Conservation (phyloP, 148 eudicot genomes). For the Tetragonia tetragonoides region DNA sequence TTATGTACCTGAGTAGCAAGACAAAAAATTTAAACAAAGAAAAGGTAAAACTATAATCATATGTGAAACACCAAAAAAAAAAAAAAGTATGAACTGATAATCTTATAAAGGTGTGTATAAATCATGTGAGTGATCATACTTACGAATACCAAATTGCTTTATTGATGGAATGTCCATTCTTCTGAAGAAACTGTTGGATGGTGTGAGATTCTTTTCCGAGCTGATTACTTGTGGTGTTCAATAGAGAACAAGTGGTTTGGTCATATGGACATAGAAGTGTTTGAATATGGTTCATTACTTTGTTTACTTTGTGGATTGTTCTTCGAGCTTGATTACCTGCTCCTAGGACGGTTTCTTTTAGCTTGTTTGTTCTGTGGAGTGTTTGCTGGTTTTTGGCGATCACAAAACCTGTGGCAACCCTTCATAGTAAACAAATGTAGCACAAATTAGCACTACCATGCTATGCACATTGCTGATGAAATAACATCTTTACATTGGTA, state of each 20-base stretch:
- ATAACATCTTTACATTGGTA: too few species aligned
- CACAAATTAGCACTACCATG: not conserved
- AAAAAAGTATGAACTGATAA: not conserved
- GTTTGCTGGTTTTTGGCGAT: conserved; percentile 43
- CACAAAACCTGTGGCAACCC: conserved; percentile 48
- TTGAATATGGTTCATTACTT: conserved; percentile 41
- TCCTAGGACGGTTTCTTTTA: conserved; percentile 45
- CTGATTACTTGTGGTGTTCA: conserved; percentile 43
- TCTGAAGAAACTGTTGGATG: conserved; percentile 41
- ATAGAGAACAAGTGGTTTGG: conserved; percentile 30
- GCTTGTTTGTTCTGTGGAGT: conserved; percentile 34
- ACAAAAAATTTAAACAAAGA: not conserved
- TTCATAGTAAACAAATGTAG: conserved; percentile 21
- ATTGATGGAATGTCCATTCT: conserved; percentile 35
- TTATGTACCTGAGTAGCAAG: conserved; percentile 42
- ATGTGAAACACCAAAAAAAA: not conserved
- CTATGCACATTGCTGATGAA: not conserved
- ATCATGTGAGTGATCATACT: conserved; percentile 17
- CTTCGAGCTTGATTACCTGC: conserved; percentile 48
- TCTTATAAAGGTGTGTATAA: not conserved
- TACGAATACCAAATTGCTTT: conserved; percentile 49
- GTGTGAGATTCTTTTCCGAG: conserved; percentile 44
- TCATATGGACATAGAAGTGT: conserved; percentile 52
- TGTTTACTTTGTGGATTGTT: conserved; percentile 44
- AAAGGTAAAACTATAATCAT: not conserved